Evolutionary conservation across 805 yeast species (phyloP), one percentile per base, ranked within the genome.

Genomic region (Huiozyma sinensis): DNA sequence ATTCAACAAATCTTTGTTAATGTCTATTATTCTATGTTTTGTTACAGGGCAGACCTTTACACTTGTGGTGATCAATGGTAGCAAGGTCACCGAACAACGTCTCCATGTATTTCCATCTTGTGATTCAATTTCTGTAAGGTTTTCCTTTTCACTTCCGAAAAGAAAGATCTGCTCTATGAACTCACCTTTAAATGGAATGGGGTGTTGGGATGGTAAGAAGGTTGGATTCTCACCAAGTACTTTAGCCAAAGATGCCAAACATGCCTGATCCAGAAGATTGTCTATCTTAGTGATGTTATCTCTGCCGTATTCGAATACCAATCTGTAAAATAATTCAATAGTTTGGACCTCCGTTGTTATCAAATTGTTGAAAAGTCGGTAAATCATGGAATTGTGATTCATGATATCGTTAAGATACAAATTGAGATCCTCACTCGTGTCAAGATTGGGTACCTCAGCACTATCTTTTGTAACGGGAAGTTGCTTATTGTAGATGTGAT

Each of bases 41-140:
- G 68, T 67, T 6, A 64, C 64, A 11, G 61, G 59, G 47, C 73
- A 69, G 5, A 54, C 46, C 38, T 58, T 64, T 3, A 65, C 57
- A 7, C 57, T 46, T 4, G 68, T 57, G 7, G 60, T 57, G 31
- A 67, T 39, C 6, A 69, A 41, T 1, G 74, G 74, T 11, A 68
- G 47, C 30, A 67, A 45, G 1, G 71, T 65, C 5, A 63, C 50
- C 10, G 62, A 49, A 49, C 74, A 69, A 28, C 69, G 50, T 33
- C 53, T 57, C 73, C 73, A 69, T 2, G 39, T 30, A 40, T 65
- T 65, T 6, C 47, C 49, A 11, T 56, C 60, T 13, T 46, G 46
- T 8, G 56, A 54, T 1, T 56, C 51, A 9, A 60, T 57, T 10
- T 55, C 50, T 6, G 44, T 33, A 7, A 40, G 42, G 7, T 27